Base-by-base conservation (phyloP, 2,329 filamentous ascomycete species). In the Massarina eburnea region DNA sequence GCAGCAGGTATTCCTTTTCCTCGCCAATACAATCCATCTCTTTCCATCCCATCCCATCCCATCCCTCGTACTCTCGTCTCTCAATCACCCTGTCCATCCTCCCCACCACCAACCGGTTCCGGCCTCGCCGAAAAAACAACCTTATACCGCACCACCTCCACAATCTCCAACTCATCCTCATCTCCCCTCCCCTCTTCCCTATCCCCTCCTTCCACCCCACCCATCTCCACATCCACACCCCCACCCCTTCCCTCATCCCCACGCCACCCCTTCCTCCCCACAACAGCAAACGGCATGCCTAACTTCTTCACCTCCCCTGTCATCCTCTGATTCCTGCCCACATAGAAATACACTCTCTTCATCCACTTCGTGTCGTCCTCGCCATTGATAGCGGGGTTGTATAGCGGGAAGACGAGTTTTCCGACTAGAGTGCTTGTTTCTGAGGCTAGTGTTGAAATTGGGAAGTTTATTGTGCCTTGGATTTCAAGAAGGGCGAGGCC, bases 221-320 rank as follows among this genome's bases (percentile, higher is more conserved):
- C 75, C 39, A 52, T 60, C 7, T 54, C 24, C 44, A 52, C 49
- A 52, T 63, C 62, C 15, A 41, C 61, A 6, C 30, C 47, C 12
- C 46, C 55, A 9, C 40, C 61, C 38, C 51, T 37, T n/a, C n/a
- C n/a, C n/a, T n/a, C n/a, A 54, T 18, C 49, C 21, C 39, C 45
- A 14, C 22, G 47, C 39, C 26, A 45, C 32, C 40, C 45, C 48
- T 20, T 39, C 57, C 36, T 78, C 52, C 84, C 80, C 19, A 97
- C 77, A n/a, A 97, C 76, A 3, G 86, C 94, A 55, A 96, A 66
- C 2, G 91, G 85, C 62, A 82, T 88, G 5, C 81, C 80, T 39
- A 97, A 73, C 71, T 91, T 95, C 77, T 91, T 95, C 39, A 95
- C 84, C 70, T 97, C 91, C 3, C 94, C 94, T 1, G 84, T 88